Conservation (phyloP, 1,139 yeast genomes). For the Tardiomyces depauwii region DNA sequence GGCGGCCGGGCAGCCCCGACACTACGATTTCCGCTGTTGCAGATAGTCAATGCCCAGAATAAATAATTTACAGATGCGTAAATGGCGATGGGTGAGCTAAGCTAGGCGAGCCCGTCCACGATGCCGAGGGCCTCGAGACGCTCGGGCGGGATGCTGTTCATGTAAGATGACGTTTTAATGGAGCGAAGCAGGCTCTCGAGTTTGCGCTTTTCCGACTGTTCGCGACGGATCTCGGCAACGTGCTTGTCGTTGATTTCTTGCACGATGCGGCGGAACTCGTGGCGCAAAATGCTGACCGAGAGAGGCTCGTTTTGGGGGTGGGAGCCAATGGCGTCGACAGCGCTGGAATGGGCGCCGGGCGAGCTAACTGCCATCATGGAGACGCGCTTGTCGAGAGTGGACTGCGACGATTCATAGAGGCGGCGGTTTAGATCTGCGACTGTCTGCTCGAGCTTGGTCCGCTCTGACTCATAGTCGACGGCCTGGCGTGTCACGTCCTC, state of each 20-base stretch:
- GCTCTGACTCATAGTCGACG: conserved; percentile 27
- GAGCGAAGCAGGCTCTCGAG: conserved; percentile 31
- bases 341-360: neutral
- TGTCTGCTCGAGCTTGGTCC: conserved; percentile 17
- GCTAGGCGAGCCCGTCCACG: neutral
- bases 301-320: conserved; percentile 10
- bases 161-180: conserved; percentile 15
- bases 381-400: conserved; percentile 15
- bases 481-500: conserved; percentile 28
- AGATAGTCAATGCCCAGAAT: no score
- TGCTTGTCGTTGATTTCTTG: conserved; percentile 52
- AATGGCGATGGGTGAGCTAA: conserved; percentile 1
- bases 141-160: conserved; percentile 12
- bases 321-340: conserved; percentile 2
- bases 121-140: conserved; percentile 10
- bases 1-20: no score
- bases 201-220: conserved; percentile 42
- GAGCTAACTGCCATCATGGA: conserved; percentile 11
- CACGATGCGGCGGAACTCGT: conserved; percentile 62
- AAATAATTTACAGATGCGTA: neutral
- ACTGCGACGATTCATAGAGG: conserved; percentile 11
- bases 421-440: conserved; percentile 18
- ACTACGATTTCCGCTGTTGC: no score
- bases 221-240: conserved; percentile 39
- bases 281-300: conserved; percentile 36